These are phyloP conservation scores for Macrolepiota albuminosa DNA, from an alignment of 768 basidiomycete species.

Conservation along the genomic window DNA sequence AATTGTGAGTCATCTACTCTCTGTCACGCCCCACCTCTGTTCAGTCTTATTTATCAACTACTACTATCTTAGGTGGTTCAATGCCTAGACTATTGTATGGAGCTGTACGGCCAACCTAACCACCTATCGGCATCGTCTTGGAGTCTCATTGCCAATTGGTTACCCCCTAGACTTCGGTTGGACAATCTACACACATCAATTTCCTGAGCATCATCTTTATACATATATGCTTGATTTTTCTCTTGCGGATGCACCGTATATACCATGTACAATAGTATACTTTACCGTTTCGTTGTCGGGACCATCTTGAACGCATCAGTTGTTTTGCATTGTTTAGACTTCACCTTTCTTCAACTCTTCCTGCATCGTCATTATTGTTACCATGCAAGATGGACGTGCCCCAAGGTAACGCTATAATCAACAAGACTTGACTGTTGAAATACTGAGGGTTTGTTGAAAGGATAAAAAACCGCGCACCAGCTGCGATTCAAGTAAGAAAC, in stretches of 20 bases:
- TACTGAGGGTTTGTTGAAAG: slow-evolving; percentile 27
- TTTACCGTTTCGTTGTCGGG: background rate
- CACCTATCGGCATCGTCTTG: background rate
- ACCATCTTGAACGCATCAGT: too few species aligned
- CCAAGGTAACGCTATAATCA: slow-evolving; percentile 1
- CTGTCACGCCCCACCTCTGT: background rate
- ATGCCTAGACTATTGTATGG: background rate
- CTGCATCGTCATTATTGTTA: background rate
- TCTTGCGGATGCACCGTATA: background rate
- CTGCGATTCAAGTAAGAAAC: slow-evolving; percentile 75
- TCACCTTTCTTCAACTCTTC: background rate
- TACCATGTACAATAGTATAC: background rate
- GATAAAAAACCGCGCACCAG: slow-evolving; percentile 95
- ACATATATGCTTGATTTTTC: background rate
- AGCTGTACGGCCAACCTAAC: slow-evolving; percentile 10
- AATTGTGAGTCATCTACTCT: slow-evolving; percentile 2
- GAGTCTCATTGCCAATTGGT: background rate
- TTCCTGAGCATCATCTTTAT: background rate
- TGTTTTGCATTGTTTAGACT: background rate
- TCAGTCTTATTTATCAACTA: background rate
- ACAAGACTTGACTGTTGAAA: background rate
- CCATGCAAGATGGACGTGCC: slow-evolving; percentile 17
- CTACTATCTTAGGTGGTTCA: slow-evolving; percentile 2
- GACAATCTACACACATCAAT: background rate
- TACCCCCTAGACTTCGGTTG: background rate